These are phyloP conservation scores for Corylus heterophylla DNA, from an alignment of 306 rosid species.

Conservation along the genomic window DNA sequence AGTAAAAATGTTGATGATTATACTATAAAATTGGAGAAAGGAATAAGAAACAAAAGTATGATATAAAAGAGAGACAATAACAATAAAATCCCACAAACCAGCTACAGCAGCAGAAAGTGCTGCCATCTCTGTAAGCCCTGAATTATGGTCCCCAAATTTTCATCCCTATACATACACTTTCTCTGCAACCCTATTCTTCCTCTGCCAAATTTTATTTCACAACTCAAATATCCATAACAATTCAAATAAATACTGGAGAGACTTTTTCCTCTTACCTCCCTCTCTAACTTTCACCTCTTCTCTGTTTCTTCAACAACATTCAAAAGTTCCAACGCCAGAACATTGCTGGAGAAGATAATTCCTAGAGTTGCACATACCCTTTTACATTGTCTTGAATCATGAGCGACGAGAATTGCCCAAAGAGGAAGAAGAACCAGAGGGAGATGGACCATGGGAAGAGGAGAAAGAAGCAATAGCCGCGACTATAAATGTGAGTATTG, in stretches of 20 bases:
- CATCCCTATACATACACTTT: constrained; percentile 84
- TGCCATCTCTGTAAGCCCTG: constrained; percentile 54
- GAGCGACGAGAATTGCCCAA: constrained; percentile 81
- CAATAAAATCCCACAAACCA: constrained; percentile 63
- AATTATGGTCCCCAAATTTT: constrained; percentile 65
- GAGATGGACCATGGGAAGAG: constrained; percentile 31
- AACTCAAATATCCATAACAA: constrained; percentile 81
- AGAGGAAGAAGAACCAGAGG: constrained; percentile 28
- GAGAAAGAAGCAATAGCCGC: constrained; percentile 40
- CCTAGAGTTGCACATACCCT: constrained; percentile 29
- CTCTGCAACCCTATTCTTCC: constrained; percentile 83
- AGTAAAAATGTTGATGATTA: constrained; percentile 60
- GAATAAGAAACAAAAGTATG: constrained; percentile 59
- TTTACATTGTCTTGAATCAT: constrained; percentile 21
- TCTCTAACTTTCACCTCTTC: constrained; percentile 44
- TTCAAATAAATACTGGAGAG: constrained; percentile 78
- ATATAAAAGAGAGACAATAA: constrained; percentile 56
- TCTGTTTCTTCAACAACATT: constrained; percentile 20
- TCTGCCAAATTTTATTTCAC: constrained; percentile 84
- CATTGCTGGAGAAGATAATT: background rate
- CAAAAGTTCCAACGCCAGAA: constrained; percentile 13
- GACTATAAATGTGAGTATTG: constrained; percentile 29
- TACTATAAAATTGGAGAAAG: constrained; percentile 56
- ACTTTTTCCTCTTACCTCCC: constrained; percentile 72
- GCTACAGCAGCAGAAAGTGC: constrained; percentile 47